Percentiles rank a stretch among this genome's conserved stretches.
phyloP scores from a whole-genome alignment of 805 yeast genomes.

The Komagataella ulmi region DNA sequence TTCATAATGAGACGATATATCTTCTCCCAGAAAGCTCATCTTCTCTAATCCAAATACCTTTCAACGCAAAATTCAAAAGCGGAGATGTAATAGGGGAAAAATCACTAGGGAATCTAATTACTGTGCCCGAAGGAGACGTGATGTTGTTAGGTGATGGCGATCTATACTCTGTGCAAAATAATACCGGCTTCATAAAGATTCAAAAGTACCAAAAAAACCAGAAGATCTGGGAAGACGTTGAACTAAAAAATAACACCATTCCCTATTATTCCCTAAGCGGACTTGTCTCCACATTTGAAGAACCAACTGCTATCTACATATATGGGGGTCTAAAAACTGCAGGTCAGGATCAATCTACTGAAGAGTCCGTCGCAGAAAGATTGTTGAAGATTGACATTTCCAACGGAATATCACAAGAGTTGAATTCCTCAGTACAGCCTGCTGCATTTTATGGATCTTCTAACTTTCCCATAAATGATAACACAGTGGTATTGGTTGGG shows the following conservation, averaged over 20 bases:
- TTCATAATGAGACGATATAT: constrained; percentile 16
- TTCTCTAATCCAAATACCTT: constrained; percentile 12
- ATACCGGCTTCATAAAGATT: constrained; percentile 1
- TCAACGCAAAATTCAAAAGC: constrained; percentile 11
- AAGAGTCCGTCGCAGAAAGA: constrained; percentile 21
- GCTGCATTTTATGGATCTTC: constrained; percentile 42
- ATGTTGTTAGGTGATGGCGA: constrained; percentile 7
- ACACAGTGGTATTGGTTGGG: constrained; percentile 44
- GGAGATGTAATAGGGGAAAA: constrained; percentile 7
- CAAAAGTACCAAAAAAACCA: constrained; percentile 7
- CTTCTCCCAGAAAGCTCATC: constrained; percentile 9
- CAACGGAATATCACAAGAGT: constrained; percentile 20
- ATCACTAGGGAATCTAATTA: constrained; percentile 2
- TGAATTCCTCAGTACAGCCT: constrained; percentile 38
- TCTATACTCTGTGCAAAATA: constrained; percentile 8
- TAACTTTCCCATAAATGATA: constrained; percentile 26
- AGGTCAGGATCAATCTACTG: neutral
- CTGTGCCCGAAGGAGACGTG: constrained; percentile 10
- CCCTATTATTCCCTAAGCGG: constrained; percentile 19
- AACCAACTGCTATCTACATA: constrained; percentile 28
- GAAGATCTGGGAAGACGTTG: constrained; percentile 11
- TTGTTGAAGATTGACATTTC: constrained; percentile 29
- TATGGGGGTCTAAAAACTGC: constrained; percentile 32
- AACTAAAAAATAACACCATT: constrained; percentile 5
- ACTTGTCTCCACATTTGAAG: constrained; percentile 25